These are phyloP conservation scores for Claviceps spartinae DNA, from an alignment of 2,329 filamentous ascomycete species.

Conservation along the genomic window DNA sequence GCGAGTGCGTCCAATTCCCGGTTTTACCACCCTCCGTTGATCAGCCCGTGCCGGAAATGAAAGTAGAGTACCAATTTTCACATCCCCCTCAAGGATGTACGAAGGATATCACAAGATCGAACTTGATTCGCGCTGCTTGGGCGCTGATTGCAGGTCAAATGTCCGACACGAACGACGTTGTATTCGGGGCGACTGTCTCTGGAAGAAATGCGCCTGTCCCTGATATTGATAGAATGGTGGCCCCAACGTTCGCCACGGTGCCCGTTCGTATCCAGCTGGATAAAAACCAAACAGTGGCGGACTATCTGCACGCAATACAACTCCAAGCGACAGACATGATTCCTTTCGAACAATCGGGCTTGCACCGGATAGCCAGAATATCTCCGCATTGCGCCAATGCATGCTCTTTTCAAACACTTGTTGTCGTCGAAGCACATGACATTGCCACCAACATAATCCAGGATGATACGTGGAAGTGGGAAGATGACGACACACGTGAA, in stretches of 20 bases:
- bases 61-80: constrained; percentile 20
- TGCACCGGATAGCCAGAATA: constrained; percentile 11
- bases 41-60: constrained; percentile 30
- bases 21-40: constrained; percentile 26
- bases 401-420: constrained; percentile 16
- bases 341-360: constrained; percentile 10
- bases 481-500: not conserved
- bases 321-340: constrained; percentile 9
- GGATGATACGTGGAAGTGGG: not conserved
- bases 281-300: constrained; percentile 9
- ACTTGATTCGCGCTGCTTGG: constrained; percentile 27
- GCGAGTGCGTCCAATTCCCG: constrained; percentile 26
- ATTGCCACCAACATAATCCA: not conserved
- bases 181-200: constrained; percentile 29
- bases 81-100: not conserved
- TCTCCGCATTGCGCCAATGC: constrained; percentile 7
- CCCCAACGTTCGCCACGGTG: constrained; percentile 26
- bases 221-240: constrained; percentile 11
- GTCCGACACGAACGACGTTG: constrained; percentile 23
- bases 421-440: constrained; percentile 11
- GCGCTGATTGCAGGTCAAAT: constrained; percentile 37
- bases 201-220: constrained; percentile 18
- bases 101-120: constrained; percentile 13
- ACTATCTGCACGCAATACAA: constrained; percentile 8
- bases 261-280: constrained; percentile 25